These are phyloP conservation scores for Saccharomycopsis sp. DNA, from an alignment of 805 yeast species.

Conservation along the genomic window DNA sequence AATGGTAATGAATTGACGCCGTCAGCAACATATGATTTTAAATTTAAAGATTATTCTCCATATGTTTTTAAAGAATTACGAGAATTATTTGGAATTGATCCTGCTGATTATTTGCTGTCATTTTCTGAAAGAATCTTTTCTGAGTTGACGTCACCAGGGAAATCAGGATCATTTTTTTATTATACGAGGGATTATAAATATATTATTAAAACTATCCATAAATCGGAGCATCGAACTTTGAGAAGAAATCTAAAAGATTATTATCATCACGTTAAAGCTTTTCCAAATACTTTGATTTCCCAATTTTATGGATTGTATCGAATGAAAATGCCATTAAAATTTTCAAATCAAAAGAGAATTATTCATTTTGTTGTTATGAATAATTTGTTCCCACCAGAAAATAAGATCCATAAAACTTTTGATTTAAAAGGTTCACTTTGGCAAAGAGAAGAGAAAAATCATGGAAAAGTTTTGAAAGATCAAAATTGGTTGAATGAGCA, in stretches of 20 bases:
- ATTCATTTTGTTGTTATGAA: slow-evolving; percentile 96
- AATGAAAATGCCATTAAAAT: slow-evolving; percentile 74
- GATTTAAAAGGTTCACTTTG: slow-evolving; percentile 91
- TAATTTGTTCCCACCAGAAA: slow-evolving; percentile 89
- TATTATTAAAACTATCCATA: slow-evolving; percentile 94
- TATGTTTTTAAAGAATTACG: slow-evolving; percentile 87
- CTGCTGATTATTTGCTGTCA: slow-evolving; percentile 90
- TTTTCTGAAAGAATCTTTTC: slow-evolving; percentile 87
- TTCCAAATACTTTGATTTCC: slow-evolving; percentile 86
- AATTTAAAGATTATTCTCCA: slow-evolving; percentile 94
- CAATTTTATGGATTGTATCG: slow-evolving; percentile 96
- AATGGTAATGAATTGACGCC: slow-evolving; percentile 88
- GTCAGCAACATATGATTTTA: slow-evolving; percentile 89
- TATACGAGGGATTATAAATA: slow-evolving; percentile 89
- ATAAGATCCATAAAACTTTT: slow-evolving; percentile 76
- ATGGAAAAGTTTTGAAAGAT: slow-evolving; percentile 63
- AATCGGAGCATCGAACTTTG: slow-evolving; percentile 81
- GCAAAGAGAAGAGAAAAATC: slow-evolving; percentile 47
- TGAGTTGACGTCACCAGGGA: slow-evolving; percentile 93
- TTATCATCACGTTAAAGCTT: slow-evolving; percentile 67
- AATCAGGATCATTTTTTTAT: slow-evolving; percentile 93
- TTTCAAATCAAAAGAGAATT: slow-evolving; percentile 47
- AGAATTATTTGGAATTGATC: slow-evolving; percentile 76
- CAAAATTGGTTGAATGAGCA: slow-evolving; percentile 74
- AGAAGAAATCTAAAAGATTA: slow-evolving; percentile 69